These are phyloP conservation scores for Cladophialophora chaetospira DNA, from an alignment of 2,329 filamentous ascomycete species.

Conservation along the genomic window DNA sequence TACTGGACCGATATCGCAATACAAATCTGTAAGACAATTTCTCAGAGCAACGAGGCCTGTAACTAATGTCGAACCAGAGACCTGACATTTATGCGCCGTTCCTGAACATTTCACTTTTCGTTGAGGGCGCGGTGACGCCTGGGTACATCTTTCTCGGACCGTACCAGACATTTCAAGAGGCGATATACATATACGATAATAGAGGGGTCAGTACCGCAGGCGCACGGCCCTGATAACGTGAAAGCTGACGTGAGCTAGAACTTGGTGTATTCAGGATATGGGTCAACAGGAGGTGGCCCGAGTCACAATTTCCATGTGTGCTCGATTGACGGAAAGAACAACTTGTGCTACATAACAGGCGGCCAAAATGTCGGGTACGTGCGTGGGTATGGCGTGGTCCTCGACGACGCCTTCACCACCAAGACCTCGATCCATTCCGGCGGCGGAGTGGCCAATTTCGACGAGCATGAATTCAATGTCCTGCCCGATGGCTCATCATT, in stretches of 20 bases:
- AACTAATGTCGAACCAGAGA: slow-evolving; percentile 35
- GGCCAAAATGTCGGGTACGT: slow-evolving; percentile 55
- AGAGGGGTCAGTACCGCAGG: slow-evolving; percentile 41
- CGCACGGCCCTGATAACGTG: neutral
- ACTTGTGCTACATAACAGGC: slow-evolving; percentile 56
- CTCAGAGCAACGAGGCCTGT: neutral
- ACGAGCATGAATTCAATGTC: slow-evolving; percentile 57
- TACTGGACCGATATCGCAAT: slow-evolving; percentile 27
- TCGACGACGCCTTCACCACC: slow-evolving; percentile 44
- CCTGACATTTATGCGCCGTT: slow-evolving; percentile 45
- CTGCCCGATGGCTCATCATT: slow-evolving; percentile 46
- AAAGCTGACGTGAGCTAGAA: slow-evolving; percentile 37
- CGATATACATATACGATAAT: slow-evolving; percentile 56
- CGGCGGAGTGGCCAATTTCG: slow-evolving; percentile 33
- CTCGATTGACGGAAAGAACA: slow-evolving; percentile 50
- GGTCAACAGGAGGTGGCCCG: slow-evolving; percentile 50
- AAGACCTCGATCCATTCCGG: slow-evolving; percentile 22
- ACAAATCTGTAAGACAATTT: slow-evolving; percentile 22
- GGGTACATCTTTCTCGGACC: slow-evolving; percentile 56
- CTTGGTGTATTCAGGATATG: slow-evolving; percentile 55
- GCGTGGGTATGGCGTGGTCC: slow-evolving; percentile 54
- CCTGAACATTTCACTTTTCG: slow-evolving; percentile 38
- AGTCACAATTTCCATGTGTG: slow-evolving; percentile 54
- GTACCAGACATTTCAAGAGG: slow-evolving; percentile 52
- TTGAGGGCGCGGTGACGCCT: slow-evolving; percentile 41